Conservation (phyloP, 164 flowering plant species). For the Amborella trichopoda region DNA sequence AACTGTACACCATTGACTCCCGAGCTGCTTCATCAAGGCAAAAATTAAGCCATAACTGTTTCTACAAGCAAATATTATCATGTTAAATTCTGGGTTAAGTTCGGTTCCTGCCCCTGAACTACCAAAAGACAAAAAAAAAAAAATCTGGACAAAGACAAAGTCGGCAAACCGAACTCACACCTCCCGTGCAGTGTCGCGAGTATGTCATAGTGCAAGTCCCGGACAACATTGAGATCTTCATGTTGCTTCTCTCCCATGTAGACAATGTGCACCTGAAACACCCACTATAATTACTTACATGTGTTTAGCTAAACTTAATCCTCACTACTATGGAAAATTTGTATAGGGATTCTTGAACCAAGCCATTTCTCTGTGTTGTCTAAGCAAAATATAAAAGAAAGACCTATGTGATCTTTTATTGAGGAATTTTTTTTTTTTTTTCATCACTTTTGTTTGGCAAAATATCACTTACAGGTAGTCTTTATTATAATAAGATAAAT, state of each 20-base stretch:
- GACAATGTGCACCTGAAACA: constrained; percentile 26
- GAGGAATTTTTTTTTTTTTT: too few relatives aligned
- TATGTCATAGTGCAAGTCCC: constrained; percentile 25
- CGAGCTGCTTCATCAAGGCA: constrained; percentile 20
- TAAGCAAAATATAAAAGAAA: too few relatives aligned
- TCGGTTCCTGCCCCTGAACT: background rate
- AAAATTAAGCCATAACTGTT: background rate
- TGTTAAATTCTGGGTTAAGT: background rate
- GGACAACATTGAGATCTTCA: constrained; percentile 13
- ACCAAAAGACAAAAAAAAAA: background rate
- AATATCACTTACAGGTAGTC: too few relatives aligned
- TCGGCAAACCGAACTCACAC: constrained; percentile 7
- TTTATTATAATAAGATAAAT: too few relatives aligned
- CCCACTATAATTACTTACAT: too few relatives aligned
- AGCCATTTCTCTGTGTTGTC: too few relatives aligned
- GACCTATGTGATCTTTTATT: too few relatives aligned
- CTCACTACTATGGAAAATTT: too few relatives aligned
- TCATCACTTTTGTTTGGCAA: too few relatives aligned
- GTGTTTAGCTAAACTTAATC: too few relatives aligned
- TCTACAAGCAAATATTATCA: background rate
- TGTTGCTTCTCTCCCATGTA: constrained; percentile 32
- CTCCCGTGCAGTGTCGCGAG: constrained; percentile 26
- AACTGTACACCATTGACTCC: constrained; percentile 24
- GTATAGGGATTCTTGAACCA: too few relatives aligned
- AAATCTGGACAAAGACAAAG: too few relatives aligned